These are phyloP conservation scores for Juglanconis juglandina DNA, from an alignment of 2,329 filamentous ascomycete species.

Conservation along the genomic window DNA sequence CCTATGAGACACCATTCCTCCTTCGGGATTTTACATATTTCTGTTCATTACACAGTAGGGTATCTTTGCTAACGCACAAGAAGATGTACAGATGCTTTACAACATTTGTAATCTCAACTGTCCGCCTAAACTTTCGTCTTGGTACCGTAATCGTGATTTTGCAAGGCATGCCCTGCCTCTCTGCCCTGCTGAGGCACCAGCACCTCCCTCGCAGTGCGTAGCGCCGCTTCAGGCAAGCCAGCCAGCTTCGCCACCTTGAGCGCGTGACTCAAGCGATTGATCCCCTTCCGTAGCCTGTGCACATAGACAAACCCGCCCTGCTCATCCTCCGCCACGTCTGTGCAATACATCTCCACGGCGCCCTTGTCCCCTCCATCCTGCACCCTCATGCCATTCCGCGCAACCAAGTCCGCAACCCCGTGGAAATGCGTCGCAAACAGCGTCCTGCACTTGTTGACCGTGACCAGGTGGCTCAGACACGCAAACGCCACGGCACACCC, in stretches of 20 bases:
- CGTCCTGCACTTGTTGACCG: constrained; percentile 71
- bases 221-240: constrained; percentile 70
- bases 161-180: background rate
- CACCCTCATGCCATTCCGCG: constrained; percentile 42
- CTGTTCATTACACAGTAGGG: constrained; percentile 21
- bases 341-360: constrained; percentile 74
- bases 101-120: background rate
- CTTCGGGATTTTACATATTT: constrained; percentile 21
- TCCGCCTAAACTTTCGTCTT: background rate
- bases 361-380: constrained; percentile 32
- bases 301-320: constrained; percentile 77
- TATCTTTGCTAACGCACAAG: constrained; percentile 37
- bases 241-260: constrained; percentile 90
- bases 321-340: constrained; percentile 75
- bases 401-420: constrained; percentile 71
- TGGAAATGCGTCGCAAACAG: constrained; percentile 98
- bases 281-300: constrained; percentile 74
- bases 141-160: background rate
- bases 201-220: constrained; percentile 63
- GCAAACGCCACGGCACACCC: constrained; percentile 88
- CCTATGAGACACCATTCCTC: constrained; percentile 48
- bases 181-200: constrained; percentile 32
- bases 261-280: constrained; percentile 86
- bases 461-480: constrained; percentile 77
- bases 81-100: constrained; percentile 18